Evolutionary conservation across 768 basidiomycete genomes (phyloP).

Genomic region (Boletus pseudo-olivaceus): DNA sequence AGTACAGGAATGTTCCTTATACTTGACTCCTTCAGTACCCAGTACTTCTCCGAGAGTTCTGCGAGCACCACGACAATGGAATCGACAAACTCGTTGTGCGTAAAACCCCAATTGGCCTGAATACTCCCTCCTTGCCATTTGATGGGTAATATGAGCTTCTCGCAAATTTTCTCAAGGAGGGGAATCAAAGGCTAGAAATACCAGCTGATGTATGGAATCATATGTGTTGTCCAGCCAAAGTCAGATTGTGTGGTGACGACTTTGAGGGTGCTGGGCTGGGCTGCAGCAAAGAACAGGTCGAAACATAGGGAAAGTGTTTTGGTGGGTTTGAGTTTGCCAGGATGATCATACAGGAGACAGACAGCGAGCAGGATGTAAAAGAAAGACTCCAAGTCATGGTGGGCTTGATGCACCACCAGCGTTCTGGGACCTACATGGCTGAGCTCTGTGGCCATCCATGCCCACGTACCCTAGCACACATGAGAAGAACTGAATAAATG

Average conservation of each 20-base stretch:
- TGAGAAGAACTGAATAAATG: no score
- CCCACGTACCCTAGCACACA: no score
- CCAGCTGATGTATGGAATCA: not conserved
- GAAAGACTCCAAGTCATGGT: no score
- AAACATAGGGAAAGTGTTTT: not conserved
- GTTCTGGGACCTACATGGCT: not conserved
- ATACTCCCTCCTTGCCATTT: no score
- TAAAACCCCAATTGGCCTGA: not conserved
- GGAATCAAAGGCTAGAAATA: constrained; percentile 4
- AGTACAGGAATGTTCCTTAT: no score
- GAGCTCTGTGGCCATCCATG: not conserved
- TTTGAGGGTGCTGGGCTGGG: not conserved
- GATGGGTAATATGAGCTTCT: not conserved
- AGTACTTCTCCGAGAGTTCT: no score
- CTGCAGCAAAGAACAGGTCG: not conserved
- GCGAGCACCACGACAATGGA: not conserved
- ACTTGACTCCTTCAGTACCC: no score
- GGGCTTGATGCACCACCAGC: not conserved
- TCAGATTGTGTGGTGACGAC: not conserved
- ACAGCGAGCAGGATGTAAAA: no score
- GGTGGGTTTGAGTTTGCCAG: no score
- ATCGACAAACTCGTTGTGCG: not conserved
- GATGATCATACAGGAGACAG: no score
- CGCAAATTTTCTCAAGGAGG: not conserved
- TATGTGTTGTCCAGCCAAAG: no score